These are phyloP conservation scores for Hepatocystis sp. DNA, from an alignment of 169 alveolate species.

Conservation along the genomic window DNA sequence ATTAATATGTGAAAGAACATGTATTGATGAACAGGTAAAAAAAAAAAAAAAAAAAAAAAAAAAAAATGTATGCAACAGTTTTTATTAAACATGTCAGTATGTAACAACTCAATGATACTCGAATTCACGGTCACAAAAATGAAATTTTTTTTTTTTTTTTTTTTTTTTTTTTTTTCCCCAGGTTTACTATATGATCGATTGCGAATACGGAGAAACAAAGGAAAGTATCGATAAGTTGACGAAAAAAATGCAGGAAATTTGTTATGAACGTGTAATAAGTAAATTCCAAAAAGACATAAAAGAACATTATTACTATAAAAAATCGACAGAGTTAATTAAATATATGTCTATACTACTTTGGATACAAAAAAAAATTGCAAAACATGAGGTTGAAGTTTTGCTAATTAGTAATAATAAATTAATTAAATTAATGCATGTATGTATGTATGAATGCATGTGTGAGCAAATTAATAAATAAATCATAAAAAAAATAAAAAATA, in stretches of 20 bases:
- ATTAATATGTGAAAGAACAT: slow-evolving; percentile 19
- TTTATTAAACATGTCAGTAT: too few species aligned
- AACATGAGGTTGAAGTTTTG: slow-evolving; percentile 10
- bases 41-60: neutral
- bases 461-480: neutral
- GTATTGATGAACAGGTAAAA: slow-evolving; percentile 39
- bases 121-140: too few species aligned
- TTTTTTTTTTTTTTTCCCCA: neutral
- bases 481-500: neutral
- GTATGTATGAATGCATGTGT: too few species aligned
- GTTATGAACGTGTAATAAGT: slow-evolving; percentile 23
- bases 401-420: slow-evolving; percentile 19
- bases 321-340: slow-evolving; percentile 34
- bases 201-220: slow-evolving; percentile 30
- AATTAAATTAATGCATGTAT: neutral
- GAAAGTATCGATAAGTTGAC: slow-evolving; percentile 12
- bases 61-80: neutral
- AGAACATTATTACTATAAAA: slow-evolving; percentile 14
- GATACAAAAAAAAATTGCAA: slow-evolving; percentile 28
- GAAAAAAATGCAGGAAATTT: slow-evolving; percentile 4
- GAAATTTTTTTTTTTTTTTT: too few species aligned
- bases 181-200: slow-evolving; percentile 53
- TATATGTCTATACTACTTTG: slow-evolving; percentile 23
- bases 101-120: too few species aligned
- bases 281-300: slow-evolving; percentile 24